Evolutionary conservation across 495 filamentous ascomycete genomes (phyloP), one percentile per base, ranked within the genome.

Genomic region (Penicillium argentinense): DNA sequence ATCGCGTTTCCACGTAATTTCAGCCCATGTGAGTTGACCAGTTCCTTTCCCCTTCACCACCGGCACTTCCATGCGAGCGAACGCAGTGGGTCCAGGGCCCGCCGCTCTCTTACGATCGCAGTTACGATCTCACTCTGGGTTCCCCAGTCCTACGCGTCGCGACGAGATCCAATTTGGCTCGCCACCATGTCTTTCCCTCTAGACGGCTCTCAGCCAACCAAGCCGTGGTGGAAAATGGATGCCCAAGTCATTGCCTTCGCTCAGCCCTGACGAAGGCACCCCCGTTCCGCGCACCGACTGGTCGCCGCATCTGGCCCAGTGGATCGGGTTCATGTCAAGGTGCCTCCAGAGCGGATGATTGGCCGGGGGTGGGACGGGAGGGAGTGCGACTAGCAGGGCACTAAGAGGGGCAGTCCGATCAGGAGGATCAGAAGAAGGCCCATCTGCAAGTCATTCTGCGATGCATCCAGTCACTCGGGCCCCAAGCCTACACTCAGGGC

Each of bases 261-360:
- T 60, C 57, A 52, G 57, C 47, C 49, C 28, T 47, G 38, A 28
- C 25, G 33, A 16, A 36, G 27, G 47, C 40, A 42, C 5, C 19
- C 32, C 54, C 34, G 47, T 50, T 56, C 58, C 54, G 47, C 11
- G n/a, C 51, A 19, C 48, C 48, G 51, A 61, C 47, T 61, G 58
- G 58, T 48, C 23, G 32, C 27, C 14, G 27, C n/a, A n/a, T 3
- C 14, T 9, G 21, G n/a, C 25, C 21, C 26, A 30, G 45, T 52
- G 42, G 56, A 47, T 38, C 42, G 21, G 25, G 32, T 42, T 48
- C 26, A 45, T 43, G 52, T 49, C 49, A 47, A 50, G 49, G 37
- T 27, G 44, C 24, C 8, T 23, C 16, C 43, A 1, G 14, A 6
- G 30, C 26, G 27, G 25, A 12, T 58, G 50, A 58, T 58, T 58